Base-by-base conservation (phyloP, 2,329 filamentous ascomycete species). In the Alternaria arborescens region DNA sequence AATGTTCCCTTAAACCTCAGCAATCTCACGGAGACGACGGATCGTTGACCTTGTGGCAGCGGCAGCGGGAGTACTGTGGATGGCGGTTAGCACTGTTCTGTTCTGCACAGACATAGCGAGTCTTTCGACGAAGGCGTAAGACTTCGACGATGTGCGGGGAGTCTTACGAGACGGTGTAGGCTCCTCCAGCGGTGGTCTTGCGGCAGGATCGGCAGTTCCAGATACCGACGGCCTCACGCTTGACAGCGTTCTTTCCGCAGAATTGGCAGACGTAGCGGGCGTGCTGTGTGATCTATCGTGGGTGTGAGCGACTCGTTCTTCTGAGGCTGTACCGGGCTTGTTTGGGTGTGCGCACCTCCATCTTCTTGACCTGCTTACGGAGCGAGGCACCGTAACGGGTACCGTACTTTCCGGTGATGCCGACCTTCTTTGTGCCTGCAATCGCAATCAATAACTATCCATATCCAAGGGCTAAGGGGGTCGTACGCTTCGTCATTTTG, bases 341-440 rank as follows among this genome's bases (percentile, higher is more conserved):
- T 57, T n/a, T 28, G 53, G 44, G 52, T 64, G 50, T 68, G 70
- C 74, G 65, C 69, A 76, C 72, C 67, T 98, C 95, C 91, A 97
- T 97, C 92, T 97, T 97, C 93, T 98, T 98, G 81, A 95, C 91
- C 83, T 93, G 94, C 89, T 98, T 98, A 86, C 94, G 93, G 85
- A 98, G 93, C 80, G 95, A 98, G 82, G 95, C 94, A 94, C 94
- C 95, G 85, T 91, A 96, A 90, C 93, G 92, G 82, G 91, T 94
- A 88, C 94, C 94, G 86, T 97, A 97, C 90, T 97, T 77, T 86
- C 94, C 92, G 87, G 94, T 97, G 84, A 97, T 94, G 84, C 93
- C 93, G 89, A 97, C 93, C 91, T 97, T 75, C 72, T 75, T 76
- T 66, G 73, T 74, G 68, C 71, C 68, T 70, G 57, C 60, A 66